Base-by-base conservation (phyloP, 768 basidiomycete genomes). In the Boletellus sp. region DNA sequence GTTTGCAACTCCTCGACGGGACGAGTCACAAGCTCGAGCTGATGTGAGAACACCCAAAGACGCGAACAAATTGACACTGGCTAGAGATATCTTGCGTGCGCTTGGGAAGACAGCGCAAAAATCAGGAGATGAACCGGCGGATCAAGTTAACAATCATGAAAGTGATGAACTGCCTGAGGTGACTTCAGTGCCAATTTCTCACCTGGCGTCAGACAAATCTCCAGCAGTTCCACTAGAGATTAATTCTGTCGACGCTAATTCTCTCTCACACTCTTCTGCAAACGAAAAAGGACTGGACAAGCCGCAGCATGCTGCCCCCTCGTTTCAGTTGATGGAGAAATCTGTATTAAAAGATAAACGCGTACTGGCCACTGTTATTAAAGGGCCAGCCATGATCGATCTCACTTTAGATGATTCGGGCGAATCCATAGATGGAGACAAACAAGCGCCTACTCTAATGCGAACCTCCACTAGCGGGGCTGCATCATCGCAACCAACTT, bases 81-180 rank as follows among this genome's bases (percentile, higher is more conserved):
- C 84, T 2, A 74, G 69, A 38, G 81, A 84, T 61, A 69, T 86
- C 39, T 54, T 86, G 19, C 73, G 72, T 38, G 78, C 81, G 7
- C 70, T 85, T 4, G 75, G 76, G 16, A 52, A 53, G 39, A 52
- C 56, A 20, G 23, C 35, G 5, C 53, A 56, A 6, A 46, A 51
- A 26, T 33, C 42, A 24, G 16, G 31, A 48, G 38, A 39, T 35
- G 33, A 51, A 22, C 26, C 23, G 15, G 40, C 15, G 28, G 47
- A 47, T 38, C 19, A 32, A 42, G 17, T 19, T 36, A 39, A 46
- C 24, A 13, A 47, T 8, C 35, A 13, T 19, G 43, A 38, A 38
- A 38, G 19, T 40, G 42, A 19, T 26, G 45, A 42, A 16, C 16
- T 16, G 23, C 41, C 36, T 16, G 43, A 45, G 38, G 36, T 32